Evolutionary conservation across 352 stramenopile genomes (phyloP).

Genomic region (Globisporangium okanoganense): DNA sequence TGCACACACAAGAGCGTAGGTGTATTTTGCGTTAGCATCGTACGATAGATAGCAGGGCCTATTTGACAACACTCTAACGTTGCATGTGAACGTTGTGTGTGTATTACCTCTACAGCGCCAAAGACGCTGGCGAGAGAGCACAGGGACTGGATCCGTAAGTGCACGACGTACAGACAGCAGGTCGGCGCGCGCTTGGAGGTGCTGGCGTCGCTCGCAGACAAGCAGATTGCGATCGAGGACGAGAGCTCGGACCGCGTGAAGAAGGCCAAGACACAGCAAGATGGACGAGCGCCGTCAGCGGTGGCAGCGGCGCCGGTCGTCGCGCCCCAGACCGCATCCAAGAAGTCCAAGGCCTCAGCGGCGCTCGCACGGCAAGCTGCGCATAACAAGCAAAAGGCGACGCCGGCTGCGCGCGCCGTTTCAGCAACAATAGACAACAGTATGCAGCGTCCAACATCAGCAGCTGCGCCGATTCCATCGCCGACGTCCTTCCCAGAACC

Average conservation of each 20-base stretch:
- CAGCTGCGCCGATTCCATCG: constrained; percentile 8
- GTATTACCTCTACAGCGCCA: constrained; percentile 27
- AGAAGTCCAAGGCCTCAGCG: constrained; percentile 13
- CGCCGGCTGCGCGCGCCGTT: neutral
- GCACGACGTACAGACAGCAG: constrained; percentile 58
- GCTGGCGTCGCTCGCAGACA: constrained; percentile 74
- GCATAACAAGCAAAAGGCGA: constrained; percentile 10
- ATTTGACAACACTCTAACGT: neutral
- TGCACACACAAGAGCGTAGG: constrained; percentile 76
- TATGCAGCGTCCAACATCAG: constrained; percentile 9
- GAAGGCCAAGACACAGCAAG: constrained; percentile 3
- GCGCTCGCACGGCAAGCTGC: constrained; percentile 9
- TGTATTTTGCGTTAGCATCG: constrained; percentile 3
- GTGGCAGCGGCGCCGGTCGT: neutral
- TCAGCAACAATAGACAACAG: neutral
- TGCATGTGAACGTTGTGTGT: neutral
- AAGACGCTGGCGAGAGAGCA: constrained; percentile 50
- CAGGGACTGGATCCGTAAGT: constrained; percentile 74
- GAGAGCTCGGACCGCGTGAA: constrained; percentile 16
- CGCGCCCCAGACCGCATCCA: neutral
- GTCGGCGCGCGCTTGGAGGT: constrained; percentile 69
- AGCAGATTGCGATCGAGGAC: constrained; percentile 70
- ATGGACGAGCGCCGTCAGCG: constrained; percentile 10
- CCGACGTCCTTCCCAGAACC: constrained; percentile 44
- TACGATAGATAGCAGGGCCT: neutral